Base-by-base conservation (phyloP, 106 monocot species). In the Platanthera guangdongensis region DNA sequence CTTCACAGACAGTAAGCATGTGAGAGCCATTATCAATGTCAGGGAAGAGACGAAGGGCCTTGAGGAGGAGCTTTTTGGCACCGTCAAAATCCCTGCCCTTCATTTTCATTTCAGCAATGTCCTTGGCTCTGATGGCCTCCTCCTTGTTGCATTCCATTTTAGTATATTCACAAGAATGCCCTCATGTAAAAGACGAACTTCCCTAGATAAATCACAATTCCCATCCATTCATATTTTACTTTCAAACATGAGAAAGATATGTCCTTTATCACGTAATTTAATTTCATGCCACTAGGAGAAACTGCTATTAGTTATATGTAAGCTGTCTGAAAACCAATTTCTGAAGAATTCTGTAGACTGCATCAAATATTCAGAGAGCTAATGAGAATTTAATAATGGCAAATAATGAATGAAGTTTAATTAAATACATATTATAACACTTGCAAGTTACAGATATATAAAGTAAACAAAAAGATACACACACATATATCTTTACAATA, bases 1-100 rank as follows among this genome's bases (percentile, higher is more conserved):
- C 80, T 16, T 80, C 80, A 68, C 80, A 80, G 12, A 80, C 80
- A n/a, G 80, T 67, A 19, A 80, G 74, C 80, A 80, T 80, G 18
- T 80, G 80, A 52, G 67, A 74, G 8, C 47, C 80, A 80, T 80
- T 80, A 64, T 80, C 80, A 52, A 80, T 74, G 50, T 80, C 80
- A 21, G 80, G 80, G 52, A 51, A 80, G 22, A 80, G 67, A 45
- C 74, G 63, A 8, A 74, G 64, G 50, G 80, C 80, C 52, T 74
- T 80, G 50, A 80, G 74, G 45, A 80, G 50, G 46, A 80, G 74
- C 45, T 80, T 80, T 74, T 46, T 51, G 5, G 80, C 80, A 39
- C 74, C 74, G 51, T 22, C 15, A 46, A 80, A 80, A 21, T 80
- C 80, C 45, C 73, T 75, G 67, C 50, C 75, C 52, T 74, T 67